These are phyloP conservation scores for Xanthoconium separans DNA, from an alignment of 1,284 basidiomycete genomes.

Conservation along the genomic window DNA sequence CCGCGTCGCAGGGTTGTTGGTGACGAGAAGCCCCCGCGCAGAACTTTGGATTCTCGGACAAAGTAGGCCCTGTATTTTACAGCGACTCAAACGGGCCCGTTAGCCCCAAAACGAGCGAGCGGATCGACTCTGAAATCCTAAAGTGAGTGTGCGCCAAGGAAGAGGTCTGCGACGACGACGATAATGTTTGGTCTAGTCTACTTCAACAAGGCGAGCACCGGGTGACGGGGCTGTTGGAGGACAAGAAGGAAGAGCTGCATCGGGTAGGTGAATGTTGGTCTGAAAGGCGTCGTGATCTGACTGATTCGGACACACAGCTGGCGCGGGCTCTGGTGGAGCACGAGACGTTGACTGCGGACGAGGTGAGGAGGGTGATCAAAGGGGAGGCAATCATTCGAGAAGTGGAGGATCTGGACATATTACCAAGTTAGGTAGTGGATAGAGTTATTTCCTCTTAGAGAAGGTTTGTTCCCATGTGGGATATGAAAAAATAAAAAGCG, in stretches of 20 bases:
- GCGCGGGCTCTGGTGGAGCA: constrained; percentile 89
- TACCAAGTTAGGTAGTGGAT: too few relatives aligned
- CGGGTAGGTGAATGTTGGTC: constrained; percentile 47
- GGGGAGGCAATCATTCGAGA: constrained; percentile 70
- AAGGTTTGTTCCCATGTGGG: not conserved
- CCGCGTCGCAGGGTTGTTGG: not conserved
- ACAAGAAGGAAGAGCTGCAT: constrained; percentile 79
- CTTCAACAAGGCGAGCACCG: constrained; percentile 75
- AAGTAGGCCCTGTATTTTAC: constrained; percentile 81
- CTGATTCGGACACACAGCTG: constrained; percentile 47
- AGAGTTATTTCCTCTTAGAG: not conserved
- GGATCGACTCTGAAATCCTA: constrained; percentile 83
- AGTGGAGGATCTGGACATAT: constrained; percentile 43
- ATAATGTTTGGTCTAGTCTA: constrained; percentile 46
- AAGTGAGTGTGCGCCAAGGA: constrained; percentile 48
- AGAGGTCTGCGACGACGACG: accelerated
- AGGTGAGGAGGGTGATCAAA: constrained; percentile 82
- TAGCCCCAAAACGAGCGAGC: constrained; percentile 72
- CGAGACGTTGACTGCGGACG: constrained; percentile 86
- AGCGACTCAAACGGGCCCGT: constrained; percentile 68
- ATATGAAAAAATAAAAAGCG: not conserved
- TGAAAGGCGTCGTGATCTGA: constrained; percentile 7
- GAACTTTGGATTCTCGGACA: constrained; percentile 84
- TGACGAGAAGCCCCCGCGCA: constrained; percentile 25
- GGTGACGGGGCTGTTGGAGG: constrained; percentile 65